Percentiles rank a stretch among this genome's conserved stretches.
Evolutionary conservation across 2,329 filamentous ascomycete species (phyloP).

Genomic region (Hypocrella siamensis): DNA sequence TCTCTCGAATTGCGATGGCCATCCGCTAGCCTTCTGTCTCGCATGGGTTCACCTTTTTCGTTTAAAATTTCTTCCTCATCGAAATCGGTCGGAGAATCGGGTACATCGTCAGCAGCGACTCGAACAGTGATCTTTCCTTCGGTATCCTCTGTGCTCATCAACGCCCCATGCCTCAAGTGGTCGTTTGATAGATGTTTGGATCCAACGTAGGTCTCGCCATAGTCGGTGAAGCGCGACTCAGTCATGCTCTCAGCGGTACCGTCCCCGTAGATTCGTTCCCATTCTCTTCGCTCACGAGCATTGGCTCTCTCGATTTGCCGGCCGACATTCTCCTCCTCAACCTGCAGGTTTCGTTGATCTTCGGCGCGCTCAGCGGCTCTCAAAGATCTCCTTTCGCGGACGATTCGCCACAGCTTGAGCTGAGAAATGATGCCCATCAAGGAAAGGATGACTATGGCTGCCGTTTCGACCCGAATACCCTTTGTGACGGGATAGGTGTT

Average conservation of each 20-base stretch:
- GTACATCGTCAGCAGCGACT: conserved; percentile 33
- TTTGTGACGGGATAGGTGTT: conserved; percentile 73
- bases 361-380: conserved; percentile 33
- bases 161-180: conserved; percentile 14
- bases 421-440: conserved; percentile 70
- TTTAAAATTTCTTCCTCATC: conserved; percentile 10
- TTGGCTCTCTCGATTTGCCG: conserved; percentile 48
- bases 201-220: conserved; percentile 26
- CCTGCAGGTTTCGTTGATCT: conserved; percentile 36
- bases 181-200: conserved; percentile 20
- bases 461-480: conserved; percentile 74
- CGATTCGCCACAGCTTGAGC: conserved; percentile 69
- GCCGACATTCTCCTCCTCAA: conserved; percentile 56
- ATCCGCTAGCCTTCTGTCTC: conserved; percentile 5
- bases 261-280: conserved; percentile 66
- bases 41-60: conserved; percentile 13
- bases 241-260: conserved; percentile 22
- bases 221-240: conserved; percentile 31
- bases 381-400: conserved; percentile 45
- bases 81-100: conserved; percentile 10
- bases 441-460: conserved; percentile 58
- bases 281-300: conserved; percentile 45
- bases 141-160: conserved; percentile 25
- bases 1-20: conserved; percentile 10
- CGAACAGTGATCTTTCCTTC: conserved; percentile 34